phyloP scores from a whole-genome alignment of 169 alveolate species.

The Plasmodium cynomolgi region DNA sequence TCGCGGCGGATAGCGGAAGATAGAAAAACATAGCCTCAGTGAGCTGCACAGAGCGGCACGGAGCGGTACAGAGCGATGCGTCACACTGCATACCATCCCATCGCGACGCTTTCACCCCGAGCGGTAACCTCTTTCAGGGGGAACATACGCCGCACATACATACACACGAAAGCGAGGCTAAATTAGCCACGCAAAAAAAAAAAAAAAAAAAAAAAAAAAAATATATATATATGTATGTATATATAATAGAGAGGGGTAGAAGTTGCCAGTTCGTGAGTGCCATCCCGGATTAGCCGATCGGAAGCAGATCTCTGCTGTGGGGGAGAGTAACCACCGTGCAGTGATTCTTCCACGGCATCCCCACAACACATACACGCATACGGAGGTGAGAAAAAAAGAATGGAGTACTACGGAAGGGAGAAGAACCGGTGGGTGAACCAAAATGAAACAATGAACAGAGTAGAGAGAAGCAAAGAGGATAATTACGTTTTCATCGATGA shows the following conservation, averaged over 20 bases:
- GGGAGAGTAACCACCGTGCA: not conserved
- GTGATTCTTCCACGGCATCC: not conserved
- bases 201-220: too few relatives aligned
- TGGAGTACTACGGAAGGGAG: conserved; percentile 19
- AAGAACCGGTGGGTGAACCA: not conserved
- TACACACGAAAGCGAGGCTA: not conserved
- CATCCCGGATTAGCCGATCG: not conserved
- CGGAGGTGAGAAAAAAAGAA: not conserved
- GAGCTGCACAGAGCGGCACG: too few relatives aligned
- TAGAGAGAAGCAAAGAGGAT: conserved; percentile 12
- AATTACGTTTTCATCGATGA: conserved; percentile 69
- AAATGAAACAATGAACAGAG: not conserved
- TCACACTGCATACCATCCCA: not conserved
- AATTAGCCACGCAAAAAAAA: not conserved
- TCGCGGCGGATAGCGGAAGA: too few relatives aligned
- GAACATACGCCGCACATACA: not conserved
- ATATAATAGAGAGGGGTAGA: not conserved
- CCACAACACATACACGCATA: not conserved
- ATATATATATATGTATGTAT: too few relatives aligned
- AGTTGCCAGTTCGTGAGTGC: not conserved
- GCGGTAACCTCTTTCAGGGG: not conserved
- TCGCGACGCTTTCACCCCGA: not conserved
- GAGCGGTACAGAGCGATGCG: too few relatives aligned
- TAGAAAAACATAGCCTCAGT: too few relatives aligned
- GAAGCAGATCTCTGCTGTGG: not conserved